Base-by-base conservation (phyloP, 2,329 filamentous ascomycete species). In the Nemania serpens region DNA sequence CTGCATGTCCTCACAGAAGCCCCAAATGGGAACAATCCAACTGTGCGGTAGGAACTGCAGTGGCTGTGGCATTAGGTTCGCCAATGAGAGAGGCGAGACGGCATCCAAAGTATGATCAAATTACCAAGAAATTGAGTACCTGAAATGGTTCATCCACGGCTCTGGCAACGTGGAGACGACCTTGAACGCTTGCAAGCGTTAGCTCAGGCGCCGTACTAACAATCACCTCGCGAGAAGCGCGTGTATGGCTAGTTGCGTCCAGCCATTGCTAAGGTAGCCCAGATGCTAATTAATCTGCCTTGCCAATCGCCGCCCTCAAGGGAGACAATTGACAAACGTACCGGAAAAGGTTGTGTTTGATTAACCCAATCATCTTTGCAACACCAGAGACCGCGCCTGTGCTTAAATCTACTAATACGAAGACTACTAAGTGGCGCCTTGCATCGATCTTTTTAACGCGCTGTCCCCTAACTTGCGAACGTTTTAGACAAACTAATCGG, bases 81-180 rank as follows among this genome's bases (percentile, higher is more conserved):
- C 54, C 42, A 46, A 61, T 46, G 25, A 47, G 51, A 25, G 12
- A 37, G 18, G 15, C 37, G 15, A 52, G 29, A 41, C 22, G 39
- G 29, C 54, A 45, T 50, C 37, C 49, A 17, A 50, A 42, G 53
- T 45, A 45, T 22, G 17, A 34, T 29, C 22, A 12, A 46, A 36
- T 22, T 47, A 15, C 42, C 17, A 55, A 58, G 55, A 53, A 39
- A 22, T n/a, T n/a, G 17, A 33, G 46, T 46, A 52, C 42, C 29
- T 37, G 2, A 47, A 13, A 46, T 39, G 10, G n/a, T 41, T 34
- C 36, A 5, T 12, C 25, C 29, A 47, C 29, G 20, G 46, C 15
- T 51, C 50, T 52, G n/a, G 20, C 39, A 37, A 33, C 13, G 17
- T 37, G 50, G 55, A 55, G 49, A 41, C 36, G 46, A 51, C 34